Percentiles rank a stretch among this genome's conserved stretches.
These are phyloP conservation scores for Helenozyma baotianmanensis DNA, from an alignment of 805 yeast genomes.

Conservation along the genomic window DNA sequence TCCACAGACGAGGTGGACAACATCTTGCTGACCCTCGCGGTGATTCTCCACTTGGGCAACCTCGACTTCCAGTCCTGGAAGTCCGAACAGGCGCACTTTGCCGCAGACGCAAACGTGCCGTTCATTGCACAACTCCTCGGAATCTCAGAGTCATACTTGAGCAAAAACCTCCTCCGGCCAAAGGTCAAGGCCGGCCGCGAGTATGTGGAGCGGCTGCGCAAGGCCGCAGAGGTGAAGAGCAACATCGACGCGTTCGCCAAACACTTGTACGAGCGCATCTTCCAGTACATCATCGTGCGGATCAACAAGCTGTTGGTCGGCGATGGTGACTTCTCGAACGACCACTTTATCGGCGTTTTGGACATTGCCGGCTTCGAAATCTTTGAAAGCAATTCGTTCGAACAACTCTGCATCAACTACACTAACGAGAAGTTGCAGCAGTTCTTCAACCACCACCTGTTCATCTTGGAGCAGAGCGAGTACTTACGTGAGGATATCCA, in stretches of 20 bases:
- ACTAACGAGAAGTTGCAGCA: conserved; percentile 60
- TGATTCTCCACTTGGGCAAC: conserved; percentile 82
- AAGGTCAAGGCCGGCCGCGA: conserved; percentile 91
- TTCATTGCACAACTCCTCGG: conserved; percentile 62
- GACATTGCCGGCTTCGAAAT: conserved; percentile 64
- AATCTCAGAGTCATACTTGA: conserved; percentile 45
- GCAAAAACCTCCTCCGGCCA: conserved; percentile 65
- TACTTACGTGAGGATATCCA: conserved; percentile 54
- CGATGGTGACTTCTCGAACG: conserved; percentile 9
- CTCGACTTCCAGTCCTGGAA: conserved; percentile 62
- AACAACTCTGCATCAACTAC: conserved; percentile 56
- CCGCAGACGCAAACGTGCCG: conserved; percentile 46
- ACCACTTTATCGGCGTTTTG: conserved; percentile 50
- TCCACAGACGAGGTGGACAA: conserved; percentile 47
- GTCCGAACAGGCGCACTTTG: conserved; percentile 71
- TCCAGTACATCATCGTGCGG: conserved; percentile 68
- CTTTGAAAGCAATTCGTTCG: conserved; percentile 53
- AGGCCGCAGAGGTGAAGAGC: conserved; percentile 73
- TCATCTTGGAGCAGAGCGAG: conserved; percentile 57
- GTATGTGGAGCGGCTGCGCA: conserved; percentile 71
- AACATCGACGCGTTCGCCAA: conserved; percentile 86
- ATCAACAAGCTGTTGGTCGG: conserved; percentile 62
- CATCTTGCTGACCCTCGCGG: conserved; percentile 65
- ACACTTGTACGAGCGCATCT: conserved; percentile 77
- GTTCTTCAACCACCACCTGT: conserved; percentile 58